A percentile compares a stretch with the other conserved stretches of the same genome.
phyloP scores from a whole-genome alignment of 1,284 basidiomycete species.

The Ustilago crameri region DNA sequence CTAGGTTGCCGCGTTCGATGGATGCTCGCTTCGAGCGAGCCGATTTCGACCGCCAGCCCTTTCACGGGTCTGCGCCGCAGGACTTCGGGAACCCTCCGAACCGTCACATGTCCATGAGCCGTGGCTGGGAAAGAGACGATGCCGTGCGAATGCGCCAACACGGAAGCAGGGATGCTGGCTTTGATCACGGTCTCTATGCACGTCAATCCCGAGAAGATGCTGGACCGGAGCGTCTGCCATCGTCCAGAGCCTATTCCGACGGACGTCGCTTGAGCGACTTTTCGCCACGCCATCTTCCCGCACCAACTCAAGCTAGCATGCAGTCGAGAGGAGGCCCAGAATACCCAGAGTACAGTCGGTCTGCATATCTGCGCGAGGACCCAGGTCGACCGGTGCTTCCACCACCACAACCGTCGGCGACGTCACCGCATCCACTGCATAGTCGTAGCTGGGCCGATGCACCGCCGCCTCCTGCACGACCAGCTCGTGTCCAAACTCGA shows the following conservation, averaged over 20 bases:
- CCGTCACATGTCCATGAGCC: background rate
- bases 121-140: conserved; percentile 25
- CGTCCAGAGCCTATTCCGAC: conserved; percentile 11
- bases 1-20: conserved; percentile 15
- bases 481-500: conserved; percentile 9
- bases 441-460: conserved; percentile 11
- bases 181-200: conserved; percentile 15
- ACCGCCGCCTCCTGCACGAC: conserved; percentile 9
- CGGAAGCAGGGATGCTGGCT: conserved; percentile 15
- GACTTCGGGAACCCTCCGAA: conserved; percentile 1
- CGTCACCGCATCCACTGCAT: conserved; percentile 7
- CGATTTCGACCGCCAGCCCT: conserved; percentile 17
- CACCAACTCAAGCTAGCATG: conserved; percentile 9
- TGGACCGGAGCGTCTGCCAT: conserved; percentile 1
- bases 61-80: conserved; percentile 1
- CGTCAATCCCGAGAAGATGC: conserved; percentile 14
- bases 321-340: conserved; percentile 5
- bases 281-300: conserved; percentile 11
- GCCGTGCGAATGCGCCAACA: conserved; percentile 14
- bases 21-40: conserved; percentile 25
- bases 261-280: conserved; percentile 15
- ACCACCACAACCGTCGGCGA: conserved; percentile 9
- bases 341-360: conserved; percentile 14
- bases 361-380: conserved; percentile 20
- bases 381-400: conserved; percentile 11